These are phyloP conservation scores for Fusarium agapanthi DNA, from an alignment of 2,329 filamentous ascomycete species.

Conservation along the genomic window DNA sequence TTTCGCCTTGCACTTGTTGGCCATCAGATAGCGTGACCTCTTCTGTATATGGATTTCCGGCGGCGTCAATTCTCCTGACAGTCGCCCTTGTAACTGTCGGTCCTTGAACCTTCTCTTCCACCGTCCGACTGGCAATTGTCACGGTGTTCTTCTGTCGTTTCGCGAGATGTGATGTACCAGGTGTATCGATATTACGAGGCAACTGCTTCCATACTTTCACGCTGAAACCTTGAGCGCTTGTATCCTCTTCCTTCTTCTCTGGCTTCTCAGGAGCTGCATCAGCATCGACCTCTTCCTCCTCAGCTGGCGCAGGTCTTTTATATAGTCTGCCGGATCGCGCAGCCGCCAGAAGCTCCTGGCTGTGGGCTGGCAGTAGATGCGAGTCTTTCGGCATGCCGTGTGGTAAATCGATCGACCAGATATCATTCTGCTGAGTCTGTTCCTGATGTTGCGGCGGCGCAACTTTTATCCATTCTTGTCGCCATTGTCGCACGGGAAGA, in stretches of 20 bases:
- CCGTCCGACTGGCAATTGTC: slow-evolving; percentile 63
- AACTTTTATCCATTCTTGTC: slow-evolving; percentile 74
- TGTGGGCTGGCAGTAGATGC: slow-evolving; percentile 78
- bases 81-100: slow-evolving; percentile 79
- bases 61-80: slow-evolving; percentile 79
- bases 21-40: slow-evolving; percentile 84
- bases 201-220: slow-evolving; percentile 70
- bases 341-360: slow-evolving; percentile 82
- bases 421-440: slow-evolving; percentile 68
- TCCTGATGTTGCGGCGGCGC: slow-evolving; percentile 73
- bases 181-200: slow-evolving; percentile 64
- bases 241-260: slow-evolving; percentile 72
- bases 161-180: slow-evolving; percentile 63
- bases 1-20: slow-evolving; percentile 82
- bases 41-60: slow-evolving; percentile 84
- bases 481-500: slow-evolving; percentile 91
- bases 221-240: slow-evolving; percentile 61
- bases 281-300: slow-evolving; percentile 66
- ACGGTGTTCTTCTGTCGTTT: slow-evolving; percentile 69
- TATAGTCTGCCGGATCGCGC: slow-evolving; percentile 80
- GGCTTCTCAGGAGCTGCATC: slow-evolving; percentile 60
- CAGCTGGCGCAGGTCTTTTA: slow-evolving; percentile 71
- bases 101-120: slow-evolving; percentile 54
- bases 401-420: slow-evolving; percentile 79
- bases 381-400: slow-evolving; percentile 87